A percentile compares a stretch with the other conserved stretches of the same genome.
These are phyloP conservation scores for Staphylotrichum longicolle DNA, from an alignment of 495 filamentous ascomycete genomes.

Conservation along the genomic window DNA sequence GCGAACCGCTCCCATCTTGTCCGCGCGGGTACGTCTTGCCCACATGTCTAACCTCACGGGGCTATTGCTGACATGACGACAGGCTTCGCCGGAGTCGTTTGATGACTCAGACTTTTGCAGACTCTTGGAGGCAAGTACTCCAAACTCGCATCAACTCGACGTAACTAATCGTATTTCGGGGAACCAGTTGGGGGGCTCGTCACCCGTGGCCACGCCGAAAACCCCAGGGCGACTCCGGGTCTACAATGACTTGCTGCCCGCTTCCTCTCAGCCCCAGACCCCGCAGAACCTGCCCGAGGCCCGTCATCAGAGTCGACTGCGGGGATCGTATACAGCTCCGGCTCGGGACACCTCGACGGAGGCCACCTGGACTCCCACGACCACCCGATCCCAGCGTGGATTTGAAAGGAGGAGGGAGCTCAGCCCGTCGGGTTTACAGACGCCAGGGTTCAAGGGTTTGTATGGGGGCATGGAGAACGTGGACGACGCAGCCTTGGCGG, in stretches of 20 bases:
- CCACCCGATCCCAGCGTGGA: constrained; percentile 19
- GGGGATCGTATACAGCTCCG: constrained; percentile 49
- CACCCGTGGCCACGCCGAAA: background rate
- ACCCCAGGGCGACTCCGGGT: constrained; percentile 27
- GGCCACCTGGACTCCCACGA: constrained; percentile 18
- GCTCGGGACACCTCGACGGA: constrained; percentile 24
- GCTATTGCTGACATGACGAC: background rate
- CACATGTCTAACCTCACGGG: too few species aligned
- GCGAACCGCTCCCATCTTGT: background rate
- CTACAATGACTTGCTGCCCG: constrained; percentile 53
- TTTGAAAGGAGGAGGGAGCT: constrained; percentile 19
- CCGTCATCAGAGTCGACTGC: constrained; percentile 47
- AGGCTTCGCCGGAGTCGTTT: background rate
- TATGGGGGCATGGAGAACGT: constrained; percentile 50
- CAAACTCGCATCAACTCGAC: background rate
- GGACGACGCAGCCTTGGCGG: constrained; percentile 41
- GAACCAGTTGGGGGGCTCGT: background rate
- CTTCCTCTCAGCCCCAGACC: constrained; percentile 54
- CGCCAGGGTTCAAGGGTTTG: constrained; percentile 42
- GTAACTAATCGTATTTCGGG: background rate
- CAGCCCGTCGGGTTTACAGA: constrained; percentile 38
- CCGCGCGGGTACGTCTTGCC: background rate
- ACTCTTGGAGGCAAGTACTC: background rate
- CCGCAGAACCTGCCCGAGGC: constrained; percentile 53
- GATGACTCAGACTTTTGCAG: background rate